Evolutionary conservation across 768 basidiomycete genomes (phyloP).

Genomic region (Russula abietina): DNA sequence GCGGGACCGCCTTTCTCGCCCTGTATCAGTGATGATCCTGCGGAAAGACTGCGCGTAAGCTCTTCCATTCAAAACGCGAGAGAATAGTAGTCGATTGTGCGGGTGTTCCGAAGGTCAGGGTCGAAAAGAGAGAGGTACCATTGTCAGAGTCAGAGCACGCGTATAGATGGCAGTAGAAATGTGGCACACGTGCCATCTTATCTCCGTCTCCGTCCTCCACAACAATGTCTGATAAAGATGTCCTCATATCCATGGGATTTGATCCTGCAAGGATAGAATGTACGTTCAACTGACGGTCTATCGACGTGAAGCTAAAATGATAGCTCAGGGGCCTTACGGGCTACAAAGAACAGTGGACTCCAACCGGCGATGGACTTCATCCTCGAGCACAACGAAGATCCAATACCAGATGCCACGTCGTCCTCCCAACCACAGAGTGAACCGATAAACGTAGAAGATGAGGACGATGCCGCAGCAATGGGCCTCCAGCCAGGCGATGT

Average conservation of each 20-base stretch:
- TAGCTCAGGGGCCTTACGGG: conserved; percentile 76
- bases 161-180: neutral
- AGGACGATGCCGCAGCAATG: conserved; percentile 65
- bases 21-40: conserved; percentile 18
- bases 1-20: conserved; percentile 14
- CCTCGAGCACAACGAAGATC: conserved; percentile 69
- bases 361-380: conserved; percentile 91
- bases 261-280: conserved; percentile 80
- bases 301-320: neutral
- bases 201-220: neutral
- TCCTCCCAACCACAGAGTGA: conserved; percentile 24
- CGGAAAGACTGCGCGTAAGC: conserved; percentile 13
- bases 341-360: conserved; percentile 75
- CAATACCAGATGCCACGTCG: conserved; percentile 52
- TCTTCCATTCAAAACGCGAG: conserved; percentile 12
- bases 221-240: conserved; percentile 59
- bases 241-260: conserved; percentile 82
- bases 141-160: neutral
- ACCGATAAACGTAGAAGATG: conserved; percentile 58
- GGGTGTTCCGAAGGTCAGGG: neutral
- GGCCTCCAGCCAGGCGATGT: conserved; percentile 37
- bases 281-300: conserved; percentile 35
- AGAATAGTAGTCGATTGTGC: neutral
- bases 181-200: neutral
- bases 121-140: neutral